Evolutionary conservation across 2,329 filamentous ascomycete species (phyloP).

Genomic region (Aschersonia sp.): DNA sequence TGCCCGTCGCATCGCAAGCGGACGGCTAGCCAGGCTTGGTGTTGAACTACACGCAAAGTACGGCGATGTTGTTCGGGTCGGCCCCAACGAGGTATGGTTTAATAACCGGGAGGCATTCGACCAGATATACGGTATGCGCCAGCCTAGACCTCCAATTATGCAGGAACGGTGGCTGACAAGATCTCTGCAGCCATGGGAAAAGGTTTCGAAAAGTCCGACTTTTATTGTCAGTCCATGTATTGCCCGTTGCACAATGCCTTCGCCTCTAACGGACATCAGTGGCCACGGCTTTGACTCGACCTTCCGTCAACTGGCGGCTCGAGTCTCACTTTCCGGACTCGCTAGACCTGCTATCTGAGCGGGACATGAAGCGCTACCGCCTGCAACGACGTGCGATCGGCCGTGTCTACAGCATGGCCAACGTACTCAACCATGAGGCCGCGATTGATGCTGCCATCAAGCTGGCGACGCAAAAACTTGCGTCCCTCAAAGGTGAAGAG

Average conservation of each 20-base stretch:
- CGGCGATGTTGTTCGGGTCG: slow-evolving; percentile 35
- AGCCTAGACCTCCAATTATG: neutral
- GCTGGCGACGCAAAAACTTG: slow-evolving; percentile 19
- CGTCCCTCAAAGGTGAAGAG: slow-evolving; percentile 19
- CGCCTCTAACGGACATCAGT: slow-evolving; percentile 15
- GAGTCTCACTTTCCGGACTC: slow-evolving; percentile 23
- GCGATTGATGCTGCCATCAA: slow-evolving; percentile 26
- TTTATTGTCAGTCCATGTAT: slow-evolving; percentile 26
- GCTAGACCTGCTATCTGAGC: slow-evolving; percentile 35
- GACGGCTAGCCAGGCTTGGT: slow-evolving; percentile 24
- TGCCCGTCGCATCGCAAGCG: slow-evolving; percentile 28
- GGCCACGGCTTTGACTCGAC: slow-evolving; percentile 15
- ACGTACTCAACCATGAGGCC: slow-evolving; percentile 24
- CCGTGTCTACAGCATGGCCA: slow-evolving; percentile 28
- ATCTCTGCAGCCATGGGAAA: slow-evolving; percentile 26
- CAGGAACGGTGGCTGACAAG: neutral
- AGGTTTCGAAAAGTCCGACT: slow-evolving; percentile 35
- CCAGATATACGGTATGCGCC: slow-evolving; percentile 28
- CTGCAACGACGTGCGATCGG: slow-evolving; percentile 34
- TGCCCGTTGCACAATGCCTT: neutral
- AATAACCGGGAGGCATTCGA: slow-evolving; percentile 30
- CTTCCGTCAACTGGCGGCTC: slow-evolving; percentile 20
- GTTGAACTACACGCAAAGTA: slow-evolving; percentile 29
- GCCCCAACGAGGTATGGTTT: slow-evolving; percentile 39
- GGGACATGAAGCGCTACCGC: slow-evolving; percentile 29